These are phyloP conservation scores for Boletus fagicola DNA, from an alignment of 768 basidiomycete species.

Conservation along the genomic window DNA sequence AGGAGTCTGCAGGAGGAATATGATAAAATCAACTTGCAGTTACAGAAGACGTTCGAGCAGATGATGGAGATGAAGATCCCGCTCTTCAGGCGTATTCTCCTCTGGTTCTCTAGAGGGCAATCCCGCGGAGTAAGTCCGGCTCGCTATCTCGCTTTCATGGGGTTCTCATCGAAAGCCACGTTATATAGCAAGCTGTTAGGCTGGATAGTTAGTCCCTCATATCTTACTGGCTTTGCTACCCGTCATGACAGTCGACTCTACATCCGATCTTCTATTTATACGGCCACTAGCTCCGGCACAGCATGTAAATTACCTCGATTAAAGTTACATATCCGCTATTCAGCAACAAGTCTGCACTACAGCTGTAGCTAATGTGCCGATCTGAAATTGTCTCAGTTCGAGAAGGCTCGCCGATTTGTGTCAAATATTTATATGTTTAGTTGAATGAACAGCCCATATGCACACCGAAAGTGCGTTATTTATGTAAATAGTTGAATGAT, in stretches of 20 bases:
- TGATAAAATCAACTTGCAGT: conserved; percentile 2
- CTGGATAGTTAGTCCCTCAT: neutral
- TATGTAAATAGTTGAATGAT: too few species aligned
- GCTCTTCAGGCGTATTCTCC: conserved; percentile 5
- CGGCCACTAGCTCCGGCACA: neutral
- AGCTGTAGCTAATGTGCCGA: neutral
- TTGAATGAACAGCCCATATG: too few species aligned
- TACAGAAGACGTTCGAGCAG: conserved; percentile 23
- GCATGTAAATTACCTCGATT: too few species aligned
- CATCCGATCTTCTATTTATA: neutral
- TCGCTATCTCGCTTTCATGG: neutral
- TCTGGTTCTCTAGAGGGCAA: conserved; percentile 8
- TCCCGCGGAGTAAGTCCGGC: conserved; percentile 9
- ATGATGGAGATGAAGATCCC: conserved; percentile 22
- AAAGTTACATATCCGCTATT: neutral
- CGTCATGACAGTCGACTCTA: neutral
- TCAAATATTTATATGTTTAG: neutral
- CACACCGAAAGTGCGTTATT: too few species aligned
- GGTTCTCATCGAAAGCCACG: neutral
- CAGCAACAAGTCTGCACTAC: too few species aligned
- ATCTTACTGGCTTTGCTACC: neutral
- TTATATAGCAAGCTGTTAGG: conserved; percentile 5
- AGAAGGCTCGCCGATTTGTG: neutral
- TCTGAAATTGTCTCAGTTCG: neutral
- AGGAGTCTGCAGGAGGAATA: conserved; percentile 13